phyloP scores from a whole-genome alignment of 495 filamentous ascomycete species.

The Penicillium verhagenii region DNA sequence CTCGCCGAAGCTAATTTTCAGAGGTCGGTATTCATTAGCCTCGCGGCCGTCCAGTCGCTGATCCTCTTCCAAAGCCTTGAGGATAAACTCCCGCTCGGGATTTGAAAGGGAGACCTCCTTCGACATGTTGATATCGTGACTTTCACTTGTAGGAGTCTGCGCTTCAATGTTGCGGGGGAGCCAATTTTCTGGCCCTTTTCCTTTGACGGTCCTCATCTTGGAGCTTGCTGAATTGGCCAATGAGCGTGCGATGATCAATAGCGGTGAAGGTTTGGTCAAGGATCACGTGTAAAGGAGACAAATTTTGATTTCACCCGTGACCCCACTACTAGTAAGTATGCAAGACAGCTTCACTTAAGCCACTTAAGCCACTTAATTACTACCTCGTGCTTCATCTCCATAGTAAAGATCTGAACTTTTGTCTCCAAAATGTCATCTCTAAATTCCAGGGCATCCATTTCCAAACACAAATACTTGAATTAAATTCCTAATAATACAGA shows the following conservation, averaged over 20 bases:
- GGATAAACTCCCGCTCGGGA: slow-evolving; percentile 73
- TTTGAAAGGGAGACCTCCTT: slow-evolving; percentile 82
- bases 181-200: slow-evolving; percentile 30
- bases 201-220: slow-evolving; percentile 26
- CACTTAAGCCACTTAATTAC: too few species aligned
- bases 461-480: too few species aligned
- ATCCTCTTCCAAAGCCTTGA: slow-evolving; percentile 71
- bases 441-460: too few species aligned
- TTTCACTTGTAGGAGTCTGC: slow-evolving; percentile 16
- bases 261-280: slow-evolving; percentile 20
- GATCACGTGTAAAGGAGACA: too few species aligned
- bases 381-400: too few species aligned
- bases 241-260: background rate
- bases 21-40: slow-evolving; percentile 71
- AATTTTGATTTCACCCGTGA: too few species aligned
- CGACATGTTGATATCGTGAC: slow-evolving; percentile 62
- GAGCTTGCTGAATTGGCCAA: slow-evolving; percentile 3
- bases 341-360: too few species aligned
- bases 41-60: slow-evolving; percentile 79
- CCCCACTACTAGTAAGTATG: too few species aligned
- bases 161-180: background rate
- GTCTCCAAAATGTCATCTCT: too few species aligned
- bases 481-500: too few species aligned
- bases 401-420: too few species aligned
- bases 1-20: slow-evolving; percentile 80